Base-by-base conservation (phyloP, 2,329 filamentous ascomycete species). In the Colletotrichum noveboracense region DNA sequence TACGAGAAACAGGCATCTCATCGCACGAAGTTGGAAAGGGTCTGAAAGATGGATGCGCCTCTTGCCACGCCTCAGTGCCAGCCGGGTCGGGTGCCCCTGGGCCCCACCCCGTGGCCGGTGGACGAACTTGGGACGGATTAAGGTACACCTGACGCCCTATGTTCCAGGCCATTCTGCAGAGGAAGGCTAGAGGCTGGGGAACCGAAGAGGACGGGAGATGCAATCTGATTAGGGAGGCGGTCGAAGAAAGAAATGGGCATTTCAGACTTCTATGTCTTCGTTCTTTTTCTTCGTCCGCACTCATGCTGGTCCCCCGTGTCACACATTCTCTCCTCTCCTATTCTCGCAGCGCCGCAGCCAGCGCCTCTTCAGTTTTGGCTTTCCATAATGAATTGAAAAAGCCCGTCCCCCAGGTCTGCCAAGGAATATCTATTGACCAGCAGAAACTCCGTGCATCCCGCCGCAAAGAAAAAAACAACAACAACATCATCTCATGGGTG, bases 61-160 rank as follows among this genome's bases (percentile, higher is more conserved):
- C 55, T 55, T 62, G 52, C 38, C 26, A 65, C 73, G 43, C 56
- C 36, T 65, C 56, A 67, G 52, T 32, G 60, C 26, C 28, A 61
- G 32, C 28, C 16, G 24, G 14, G 52, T 30, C 28, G 67, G 48
- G 24, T 55, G 43, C 43, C 61, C 73, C 69, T 64, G 62, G 56
- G 62, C 61, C 55, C 68, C 36, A 38, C 28, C 64, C 52, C 56
- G 69, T 72, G 56, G 56, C 36, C 38, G 21, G 58, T 55, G 58
- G 55, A 6, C n/a, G 26, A 62, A 72, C 70, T 68, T 73, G 64
- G 70, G 70, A 73, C 43, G 70, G 64, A 68, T 58, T 26, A 75
- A 67, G 38, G 61, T 60, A 68, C 43, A 68, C 70, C 56, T 75
- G 64, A 68, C 64, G 70, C 26, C 56, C 48, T 68, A 21, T 52